Evolutionary conservation across 2,329 filamentous ascomycete species (phyloP).

Genomic region (Calonectria leucothoes): DNA sequence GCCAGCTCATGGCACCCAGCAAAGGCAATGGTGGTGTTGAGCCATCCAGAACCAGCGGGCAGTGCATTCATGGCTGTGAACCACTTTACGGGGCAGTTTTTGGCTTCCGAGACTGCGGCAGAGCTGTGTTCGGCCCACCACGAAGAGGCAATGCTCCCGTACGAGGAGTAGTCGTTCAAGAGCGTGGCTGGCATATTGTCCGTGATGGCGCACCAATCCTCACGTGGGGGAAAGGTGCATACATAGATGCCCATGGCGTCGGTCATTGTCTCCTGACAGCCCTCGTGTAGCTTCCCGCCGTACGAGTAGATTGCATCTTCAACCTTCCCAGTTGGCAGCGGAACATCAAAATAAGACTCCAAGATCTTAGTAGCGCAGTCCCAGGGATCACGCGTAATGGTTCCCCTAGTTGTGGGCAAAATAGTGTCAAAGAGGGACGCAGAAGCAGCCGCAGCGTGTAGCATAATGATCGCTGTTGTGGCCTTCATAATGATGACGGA

Average conservation of each 20-base stretch:
- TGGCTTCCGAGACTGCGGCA: not conserved
- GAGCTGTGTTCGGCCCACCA: not conserved
- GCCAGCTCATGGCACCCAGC: not conserved
- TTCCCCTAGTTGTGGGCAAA: not conserved
- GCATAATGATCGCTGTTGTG: not conserved
- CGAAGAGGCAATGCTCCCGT: not conserved
- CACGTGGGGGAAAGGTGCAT: not conserved
- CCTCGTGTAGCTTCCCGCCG: not conserved
- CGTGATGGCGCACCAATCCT: not conserved
- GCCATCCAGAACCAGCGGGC: not conserved
- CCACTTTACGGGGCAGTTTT: not conserved
- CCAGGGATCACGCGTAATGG: not conserved
- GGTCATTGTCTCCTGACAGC: not conserved
- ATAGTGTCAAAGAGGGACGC: not conserved
- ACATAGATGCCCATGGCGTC: not conserved
- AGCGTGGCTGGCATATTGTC: not conserved
- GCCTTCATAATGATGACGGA: not conserved
- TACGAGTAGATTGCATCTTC: not conserved
- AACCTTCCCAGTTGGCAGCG: not conserved
- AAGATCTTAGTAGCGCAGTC: not conserved
- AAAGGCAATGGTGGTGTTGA: not conserved
- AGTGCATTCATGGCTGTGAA: not conserved
- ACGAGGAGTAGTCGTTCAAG: not conserved
- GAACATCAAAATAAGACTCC: not conserved
- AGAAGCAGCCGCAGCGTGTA: not conserved